Percentiles rank a stretch among this genome's conserved stretches.
Evolutionary conservation across 2,329 filamentous ascomycete genomes (phyloP).

Genomic region (Cladosporium phlei): DNA sequence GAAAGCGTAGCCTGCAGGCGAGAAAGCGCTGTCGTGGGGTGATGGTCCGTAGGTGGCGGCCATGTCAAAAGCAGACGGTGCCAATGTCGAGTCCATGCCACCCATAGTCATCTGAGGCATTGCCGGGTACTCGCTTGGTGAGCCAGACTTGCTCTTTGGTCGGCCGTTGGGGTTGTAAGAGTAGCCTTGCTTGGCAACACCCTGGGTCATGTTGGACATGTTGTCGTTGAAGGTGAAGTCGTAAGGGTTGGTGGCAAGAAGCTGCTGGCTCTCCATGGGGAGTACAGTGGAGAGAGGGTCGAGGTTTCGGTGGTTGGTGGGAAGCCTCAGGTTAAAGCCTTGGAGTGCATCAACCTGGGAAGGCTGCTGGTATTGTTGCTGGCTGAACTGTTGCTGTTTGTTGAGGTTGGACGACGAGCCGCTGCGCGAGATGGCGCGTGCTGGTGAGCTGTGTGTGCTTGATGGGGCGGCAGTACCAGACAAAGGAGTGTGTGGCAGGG

Average conservation of each 20-base stretch:
- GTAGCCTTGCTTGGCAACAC: conserved; percentile 29
- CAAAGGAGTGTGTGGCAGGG: conserved; percentile 20
- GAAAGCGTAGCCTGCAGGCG: conserved; percentile 17
- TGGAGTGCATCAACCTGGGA: neutral
- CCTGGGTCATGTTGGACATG: conserved; percentile 26
- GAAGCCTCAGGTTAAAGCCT: conserved; percentile 9
- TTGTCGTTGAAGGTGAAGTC: conserved; percentile 44
- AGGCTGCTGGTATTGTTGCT: neutral
- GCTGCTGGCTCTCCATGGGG: conserved; percentile 50
- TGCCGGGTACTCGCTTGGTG: conserved; percentile 22
- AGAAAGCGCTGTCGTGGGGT: conserved; percentile 20
- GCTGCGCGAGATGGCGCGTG: conserved; percentile 23
- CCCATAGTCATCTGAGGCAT: conserved; percentile 13
- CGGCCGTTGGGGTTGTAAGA: conserved; percentile 41
- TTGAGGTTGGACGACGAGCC: conserved; percentile 19
- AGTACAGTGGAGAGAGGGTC: conserved; percentile 46
- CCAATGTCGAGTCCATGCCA: conserved; percentile 37
- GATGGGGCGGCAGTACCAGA: conserved; percentile 23
- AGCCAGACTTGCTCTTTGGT: conserved; percentile 26
- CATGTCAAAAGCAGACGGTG: conserved; percentile 35
- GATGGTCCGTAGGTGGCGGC: conserved; percentile 17
- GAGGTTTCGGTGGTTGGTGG: conserved; percentile 1
- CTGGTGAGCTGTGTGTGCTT: conserved; percentile 14
- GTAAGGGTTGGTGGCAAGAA: conserved; percentile 41
- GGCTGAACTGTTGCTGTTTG: conserved; percentile 14